Evolutionary conservation across 805 yeast species (phyloP).

Genomic region (Kockiozyma suomiensis): DNA sequence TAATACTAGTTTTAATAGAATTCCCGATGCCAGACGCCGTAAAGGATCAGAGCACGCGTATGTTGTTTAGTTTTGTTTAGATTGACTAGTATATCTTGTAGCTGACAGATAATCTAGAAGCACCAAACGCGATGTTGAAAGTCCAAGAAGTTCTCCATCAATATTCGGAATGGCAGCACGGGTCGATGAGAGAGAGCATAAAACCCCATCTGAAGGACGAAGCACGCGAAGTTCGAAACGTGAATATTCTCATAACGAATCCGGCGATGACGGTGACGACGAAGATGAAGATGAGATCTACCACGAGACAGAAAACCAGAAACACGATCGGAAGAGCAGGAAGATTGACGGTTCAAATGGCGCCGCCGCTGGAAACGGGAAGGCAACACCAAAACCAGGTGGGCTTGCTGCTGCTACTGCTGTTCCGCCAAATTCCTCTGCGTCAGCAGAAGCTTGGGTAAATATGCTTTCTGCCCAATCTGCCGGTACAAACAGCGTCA

Average conservation of each 20-base stretch:
- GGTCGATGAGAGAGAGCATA: not conserved
- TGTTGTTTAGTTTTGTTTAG: slow-evolving; percentile 48
- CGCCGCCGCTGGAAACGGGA: not conserved
- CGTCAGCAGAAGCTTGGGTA: slow-evolving; percentile 37
- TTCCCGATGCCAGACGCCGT: slow-evolving; percentile 67
- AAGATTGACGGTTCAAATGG: slow-evolving; percentile 4
- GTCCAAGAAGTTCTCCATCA: not conserved
- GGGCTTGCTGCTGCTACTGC: slow-evolving; percentile 10
- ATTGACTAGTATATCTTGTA: not conserved
- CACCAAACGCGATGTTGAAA: not conserved
- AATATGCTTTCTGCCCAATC: slow-evolving; percentile 44
- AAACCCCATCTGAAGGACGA: not conserved
- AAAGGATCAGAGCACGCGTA: slow-evolving; percentile 77
- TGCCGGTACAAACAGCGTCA: slow-evolving; percentile 39
- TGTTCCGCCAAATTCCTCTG: not conserved
- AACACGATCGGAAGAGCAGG: not conserved
- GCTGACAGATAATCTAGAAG: not conserved
- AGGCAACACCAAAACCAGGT: not conserved
- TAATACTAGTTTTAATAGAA: slow-evolving; percentile 66
- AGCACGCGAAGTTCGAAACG: not conserved
- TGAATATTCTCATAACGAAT: not conserved
- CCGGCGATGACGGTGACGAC: slow-evolving; percentile 23
- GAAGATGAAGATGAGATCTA: slow-evolving; percentile 11
- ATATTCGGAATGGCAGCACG: not conserved
- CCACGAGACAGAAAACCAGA: not conserved